A percentile compares a stretch with the other conserved stretches of the same genome.
These are phyloP conservation scores for Globisporangium polare DNA, from an alignment of 352 stramenopile species.

Conservation along the genomic window DNA sequence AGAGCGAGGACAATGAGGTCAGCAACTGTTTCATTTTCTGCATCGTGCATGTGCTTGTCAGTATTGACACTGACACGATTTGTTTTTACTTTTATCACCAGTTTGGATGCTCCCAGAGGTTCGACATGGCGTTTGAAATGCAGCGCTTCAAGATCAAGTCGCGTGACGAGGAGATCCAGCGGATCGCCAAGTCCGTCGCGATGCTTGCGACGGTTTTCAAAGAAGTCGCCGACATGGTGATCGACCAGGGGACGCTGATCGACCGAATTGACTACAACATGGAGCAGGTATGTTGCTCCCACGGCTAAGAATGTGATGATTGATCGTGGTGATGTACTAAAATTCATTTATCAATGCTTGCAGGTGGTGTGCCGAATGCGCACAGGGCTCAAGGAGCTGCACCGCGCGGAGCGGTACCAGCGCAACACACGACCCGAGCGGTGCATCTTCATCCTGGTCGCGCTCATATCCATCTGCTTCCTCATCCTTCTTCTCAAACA, in stretches of 20 bases:
- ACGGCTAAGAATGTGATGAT: not conserved
- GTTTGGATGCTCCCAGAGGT: slow-evolving; percentile 17
- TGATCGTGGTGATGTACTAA: too few relatives aligned
- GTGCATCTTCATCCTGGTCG: slow-evolving; percentile 66
- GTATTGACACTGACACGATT: not conserved
- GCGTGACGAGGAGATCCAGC: slow-evolving; percentile 72
- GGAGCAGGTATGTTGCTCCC: slow-evolving; percentile 47
- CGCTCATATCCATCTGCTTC: slow-evolving; percentile 64
- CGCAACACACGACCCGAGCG: slow-evolving; percentile 61
- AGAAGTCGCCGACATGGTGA: slow-evolving; percentile 78
- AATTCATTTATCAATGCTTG: not conserved
- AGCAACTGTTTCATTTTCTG: not conserved
- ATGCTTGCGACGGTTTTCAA: slow-evolving; percentile 74
- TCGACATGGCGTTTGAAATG: slow-evolving; percentile 28
- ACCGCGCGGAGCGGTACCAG: slow-evolving; percentile 57
- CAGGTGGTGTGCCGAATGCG: slow-evolving; percentile 61
- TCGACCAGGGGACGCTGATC: slow-evolving; percentile 78
- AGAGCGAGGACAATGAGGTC: slow-evolving; percentile 1
- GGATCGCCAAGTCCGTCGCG: slow-evolving; percentile 66
- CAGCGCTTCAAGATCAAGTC: slow-evolving; percentile 46
- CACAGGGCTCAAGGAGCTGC: slow-evolving; percentile 54
- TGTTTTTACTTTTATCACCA: not conserved
- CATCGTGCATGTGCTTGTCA: not conserved
- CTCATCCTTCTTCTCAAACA: slow-evolving; percentile 66
- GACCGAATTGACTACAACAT: slow-evolving; percentile 89